phyloP scores from a whole-genome alignment of 345 rosid species.

The Schrenkiella parvula region DNA sequence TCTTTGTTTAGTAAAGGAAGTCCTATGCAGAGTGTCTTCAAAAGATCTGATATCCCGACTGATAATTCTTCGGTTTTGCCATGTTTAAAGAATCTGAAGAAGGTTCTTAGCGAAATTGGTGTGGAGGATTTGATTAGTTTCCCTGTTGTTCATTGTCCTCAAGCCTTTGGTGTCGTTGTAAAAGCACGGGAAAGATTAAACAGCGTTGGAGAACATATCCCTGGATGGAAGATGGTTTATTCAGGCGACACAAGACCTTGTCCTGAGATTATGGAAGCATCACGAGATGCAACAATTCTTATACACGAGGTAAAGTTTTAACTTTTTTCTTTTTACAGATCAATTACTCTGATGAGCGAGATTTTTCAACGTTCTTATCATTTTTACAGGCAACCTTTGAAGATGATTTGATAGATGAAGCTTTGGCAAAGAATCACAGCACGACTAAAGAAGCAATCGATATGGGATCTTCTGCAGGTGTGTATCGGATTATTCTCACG shows the following conservation, averaged over 20 bases:
- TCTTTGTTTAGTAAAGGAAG: slow-evolving; percentile 58
- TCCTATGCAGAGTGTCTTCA: slow-evolving; percentile 71
- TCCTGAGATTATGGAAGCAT: slow-evolving; percentile 62
- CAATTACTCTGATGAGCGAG: background rate
- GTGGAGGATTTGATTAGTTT: slow-evolving; percentile 67
- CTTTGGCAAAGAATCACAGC: slow-evolving; percentile 88
- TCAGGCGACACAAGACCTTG: slow-evolving; percentile 98
- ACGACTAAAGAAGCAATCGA: slow-evolving; percentile 92
- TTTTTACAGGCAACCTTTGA: slow-evolving; percentile 84
- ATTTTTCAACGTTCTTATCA: background rate
- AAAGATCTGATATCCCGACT: slow-evolving; percentile 40
- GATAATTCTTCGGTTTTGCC: slow-evolving; percentile 42
- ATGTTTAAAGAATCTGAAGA: slow-evolving; percentile 48
- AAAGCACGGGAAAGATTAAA: slow-evolving; percentile 72
- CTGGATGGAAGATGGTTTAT: slow-evolving; percentile 92
- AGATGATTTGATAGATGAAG: slow-evolving; percentile 85
- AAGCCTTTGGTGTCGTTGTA: slow-evolving; percentile 72
- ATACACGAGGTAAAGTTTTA: slow-evolving; percentile 71
- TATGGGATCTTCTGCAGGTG: slow-evolving; percentile 59
- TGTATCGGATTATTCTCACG: slow-evolving; percentile 73
- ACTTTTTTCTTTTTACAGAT: background rate
- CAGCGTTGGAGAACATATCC: slow-evolving; percentile 58
- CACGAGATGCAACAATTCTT: slow-evolving; percentile 77
- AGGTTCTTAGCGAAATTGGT: slow-evolving; percentile 57
- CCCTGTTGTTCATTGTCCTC: slow-evolving; percentile 95